Evolutionary conservation across 2,329 filamentous ascomycete species (phyloP).

Genomic region (Herpomyces periplanetae): DNA sequence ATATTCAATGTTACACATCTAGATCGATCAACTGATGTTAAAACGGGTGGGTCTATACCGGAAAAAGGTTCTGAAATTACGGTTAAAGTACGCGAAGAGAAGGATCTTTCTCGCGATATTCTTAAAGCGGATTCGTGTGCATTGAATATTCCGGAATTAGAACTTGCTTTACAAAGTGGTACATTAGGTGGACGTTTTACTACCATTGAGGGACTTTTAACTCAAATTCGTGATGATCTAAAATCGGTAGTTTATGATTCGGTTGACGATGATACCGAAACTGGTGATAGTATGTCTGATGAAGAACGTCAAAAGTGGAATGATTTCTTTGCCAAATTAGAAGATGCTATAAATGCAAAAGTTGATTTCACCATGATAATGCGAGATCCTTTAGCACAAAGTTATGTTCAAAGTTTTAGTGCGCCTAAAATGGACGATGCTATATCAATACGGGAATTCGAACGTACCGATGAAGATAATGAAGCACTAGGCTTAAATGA

Average conservation of each 20-base stretch:
- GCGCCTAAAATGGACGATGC: conserved; percentile 47
- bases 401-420: conserved; percentile 58
- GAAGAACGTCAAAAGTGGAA: conserved; percentile 32
- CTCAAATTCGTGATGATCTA: conserved; percentile 64
- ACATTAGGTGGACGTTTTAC: conserved; percentile 88
- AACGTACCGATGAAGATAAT: conserved; percentile 58
- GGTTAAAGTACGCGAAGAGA: conserved; percentile 22
- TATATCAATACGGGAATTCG: conserved; percentile 43
- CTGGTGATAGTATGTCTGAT: conserved; percentile 35
- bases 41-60: conserved; percentile 74
- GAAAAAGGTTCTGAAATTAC: conserved; percentile 49
- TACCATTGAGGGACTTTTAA: conserved; percentile 68
- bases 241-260: conserved; percentile 46
- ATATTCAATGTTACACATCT: conserved; percentile 2
- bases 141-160: conserved; percentile 49
- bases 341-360: conserved; percentile 37
- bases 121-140: conserved; percentile 81
- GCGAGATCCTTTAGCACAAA: conserved; percentile 56
- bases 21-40: conserved; percentile 73
- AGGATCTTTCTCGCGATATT: conserved; percentile 61
- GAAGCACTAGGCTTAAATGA: conserved; percentile 64
- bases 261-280: conserved; percentile 17
- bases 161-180: conserved; percentile 54
- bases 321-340: conserved; percentile 35
- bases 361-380: conserved; percentile 45